phyloP scores from a whole-genome alignment of 164 flowering plant genomes.

The Buxus sempervirens region DNA sequence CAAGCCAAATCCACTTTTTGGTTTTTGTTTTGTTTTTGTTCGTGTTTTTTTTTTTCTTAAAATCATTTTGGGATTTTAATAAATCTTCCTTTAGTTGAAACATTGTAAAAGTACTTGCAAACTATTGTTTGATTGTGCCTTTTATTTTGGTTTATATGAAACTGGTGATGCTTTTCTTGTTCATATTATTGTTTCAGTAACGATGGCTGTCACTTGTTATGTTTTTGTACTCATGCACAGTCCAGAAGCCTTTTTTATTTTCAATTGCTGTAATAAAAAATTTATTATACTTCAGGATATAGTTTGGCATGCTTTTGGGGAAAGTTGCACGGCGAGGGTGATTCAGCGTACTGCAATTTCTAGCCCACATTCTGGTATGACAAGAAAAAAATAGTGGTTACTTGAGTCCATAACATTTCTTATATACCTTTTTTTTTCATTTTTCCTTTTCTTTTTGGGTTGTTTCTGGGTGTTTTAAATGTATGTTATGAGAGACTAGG shows the following conservation, averaged over 20 bases:
- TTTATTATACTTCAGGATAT: conserved; percentile 52
- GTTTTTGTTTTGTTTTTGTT: too few relatives aligned
- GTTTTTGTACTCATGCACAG: neutral
- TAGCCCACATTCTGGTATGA: conserved; percentile 60
- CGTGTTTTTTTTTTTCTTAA: too few relatives aligned
- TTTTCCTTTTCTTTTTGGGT: neutral
- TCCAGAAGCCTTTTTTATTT: neutral
- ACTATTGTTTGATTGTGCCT: too few relatives aligned
- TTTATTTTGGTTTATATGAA: neutral
- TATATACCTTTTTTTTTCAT: too few relatives aligned
- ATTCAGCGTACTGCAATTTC: conserved; percentile 41
- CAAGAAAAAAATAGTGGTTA: neutral
- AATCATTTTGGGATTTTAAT: too few relatives aligned
- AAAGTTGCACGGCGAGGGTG: conserved; percentile 62
- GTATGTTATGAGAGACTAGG: neutral
- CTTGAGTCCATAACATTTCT: too few relatives aligned
- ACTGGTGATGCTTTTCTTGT: neutral
- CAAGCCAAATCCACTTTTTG: neutral
- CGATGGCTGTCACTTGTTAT: neutral
- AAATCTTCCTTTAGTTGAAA: too few relatives aligned
- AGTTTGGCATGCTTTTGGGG: conserved; percentile 51
- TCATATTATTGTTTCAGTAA: too few relatives aligned
- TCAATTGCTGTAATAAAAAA: neutral
- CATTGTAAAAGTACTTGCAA: too few relatives aligned
- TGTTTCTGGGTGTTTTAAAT: too few relatives aligned